A percentile compares a stretch with the other conserved stretches of the same genome.
Evolutionary conservation across 768 basidiomycete species (phyloP).

Genomic region (Pleurotus pulmonarius): DNA sequence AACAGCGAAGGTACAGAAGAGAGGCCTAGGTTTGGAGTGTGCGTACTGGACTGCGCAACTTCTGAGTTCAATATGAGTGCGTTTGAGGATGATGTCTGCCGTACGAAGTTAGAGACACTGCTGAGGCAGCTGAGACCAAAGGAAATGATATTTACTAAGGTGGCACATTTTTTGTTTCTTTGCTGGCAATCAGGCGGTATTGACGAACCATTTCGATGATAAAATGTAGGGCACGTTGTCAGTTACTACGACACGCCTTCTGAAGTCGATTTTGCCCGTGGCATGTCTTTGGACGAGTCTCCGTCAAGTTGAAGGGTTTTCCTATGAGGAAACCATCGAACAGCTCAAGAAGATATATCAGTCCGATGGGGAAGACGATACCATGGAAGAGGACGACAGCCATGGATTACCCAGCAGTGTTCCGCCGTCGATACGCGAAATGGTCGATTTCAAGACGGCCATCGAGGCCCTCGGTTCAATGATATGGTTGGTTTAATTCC

Average conservation of each 20-base stretch:
- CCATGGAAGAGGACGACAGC: slow-evolving; percentile 40
- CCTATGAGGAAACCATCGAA: slow-evolving; percentile 64
- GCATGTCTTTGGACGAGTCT: slow-evolving; percentile 88
- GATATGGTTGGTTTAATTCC: slow-evolving; percentile 63
- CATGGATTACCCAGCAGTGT: slow-evolving; percentile 38
- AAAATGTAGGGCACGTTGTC: slow-evolving; percentile 74
- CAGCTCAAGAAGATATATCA: slow-evolving; percentile 70
- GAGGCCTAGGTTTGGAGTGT: slow-evolving; percentile 75
- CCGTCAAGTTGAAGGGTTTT: slow-evolving; percentile 77
- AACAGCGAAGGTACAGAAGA: slow-evolving; percentile 35
- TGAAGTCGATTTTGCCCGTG: slow-evolving; percentile 77
- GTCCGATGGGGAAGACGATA: slow-evolving; percentile 34
- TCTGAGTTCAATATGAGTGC: slow-evolving; percentile 89
- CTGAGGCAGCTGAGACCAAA: slow-evolving; percentile 89
- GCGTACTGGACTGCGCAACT: slow-evolving; percentile 90
- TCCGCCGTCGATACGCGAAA: slow-evolving; percentile 72
- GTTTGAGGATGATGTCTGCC: slow-evolving; percentile 90
- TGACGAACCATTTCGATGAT: neutral
- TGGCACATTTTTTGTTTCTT: slow-evolving; percentile 21
- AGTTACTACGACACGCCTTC: slow-evolving; percentile 73
- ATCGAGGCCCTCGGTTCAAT: slow-evolving; percentile 88
- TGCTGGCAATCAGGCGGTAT: neutral
- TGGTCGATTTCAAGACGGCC: slow-evolving; percentile 62
- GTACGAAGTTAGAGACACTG: slow-evolving; percentile 90
- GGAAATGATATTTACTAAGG: slow-evolving; percentile 90